Base-by-base conservation (phyloP, 352 stramenopile species). In the Thalassiosira hispida region DNA sequence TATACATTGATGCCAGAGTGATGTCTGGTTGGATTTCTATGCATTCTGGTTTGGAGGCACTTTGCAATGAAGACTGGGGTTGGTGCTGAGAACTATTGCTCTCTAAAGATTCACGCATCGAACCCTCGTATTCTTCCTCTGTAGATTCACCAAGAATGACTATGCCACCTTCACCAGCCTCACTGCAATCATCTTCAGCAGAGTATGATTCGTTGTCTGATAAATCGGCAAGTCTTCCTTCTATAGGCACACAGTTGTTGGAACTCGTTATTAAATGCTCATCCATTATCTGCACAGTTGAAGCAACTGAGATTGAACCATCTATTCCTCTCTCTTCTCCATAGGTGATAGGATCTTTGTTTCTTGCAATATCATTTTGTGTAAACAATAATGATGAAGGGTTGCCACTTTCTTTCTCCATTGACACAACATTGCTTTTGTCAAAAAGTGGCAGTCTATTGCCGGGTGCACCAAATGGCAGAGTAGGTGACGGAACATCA, bases 141-240 rank as follows among this genome's bases (percentile, higher is more conserved):
- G 66, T 53, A 74, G 63, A 60, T 46, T 65, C 55, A 23, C 33
- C 38, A 44, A 79, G 40, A 59, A 79, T 79, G 14, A 72, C 60
- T 14, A 79, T 72, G 27, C 70, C 70, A 14, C 59, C 70, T 44
- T 72, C 70, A 23, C 69, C 56, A 11, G 12, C 22, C 5, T 66
- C 57, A 12, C 23, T 23, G 18, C 9, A 7, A 51, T 63, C 35
- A 25, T 69, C 23, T 29, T 29, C 42, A 25, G 25, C 46, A 27
- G 57, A 47, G 25, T 18, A 46, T 38, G 31, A 38, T 8, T 56
- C 42, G 47, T 69, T 57, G 42, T 59, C 60, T 2, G 40, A 27
- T 12, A 69, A 69, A 69, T 69, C 60, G n/a, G 23, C 60, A 25
- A 69, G 25, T 47, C 42, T 69, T 33, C 60, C 60, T 14, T 59